Conservation (phyloP, 768 basidiomycete genomes). For the Suillus decipiens region DNA sequence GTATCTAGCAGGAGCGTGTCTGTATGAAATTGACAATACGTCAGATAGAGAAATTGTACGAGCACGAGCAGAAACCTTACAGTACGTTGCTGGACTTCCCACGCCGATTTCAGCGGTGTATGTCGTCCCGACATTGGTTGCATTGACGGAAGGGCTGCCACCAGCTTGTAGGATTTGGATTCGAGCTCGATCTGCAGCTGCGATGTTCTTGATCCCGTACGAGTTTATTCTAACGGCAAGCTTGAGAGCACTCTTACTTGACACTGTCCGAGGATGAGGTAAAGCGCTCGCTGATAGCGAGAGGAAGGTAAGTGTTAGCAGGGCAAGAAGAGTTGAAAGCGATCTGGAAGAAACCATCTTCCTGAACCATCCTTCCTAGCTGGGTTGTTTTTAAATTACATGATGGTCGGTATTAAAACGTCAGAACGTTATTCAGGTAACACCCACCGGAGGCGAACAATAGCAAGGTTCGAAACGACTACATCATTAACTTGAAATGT, state of each 20-base stretch:
- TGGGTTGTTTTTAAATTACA: not conserved
- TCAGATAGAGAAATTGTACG: not conserved
- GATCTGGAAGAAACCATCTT: conserved; percentile 13
- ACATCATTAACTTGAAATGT: too few species aligned
- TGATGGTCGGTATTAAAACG: too few species aligned
- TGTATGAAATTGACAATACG: not conserved
- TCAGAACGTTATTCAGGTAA: not conserved
- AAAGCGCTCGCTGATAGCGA: not conserved
- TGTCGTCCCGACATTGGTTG: conserved; percentile 16
- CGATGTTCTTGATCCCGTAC: not conserved
- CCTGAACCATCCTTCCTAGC: not conserved
- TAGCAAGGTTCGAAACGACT: not conserved
- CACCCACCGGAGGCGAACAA: not conserved
- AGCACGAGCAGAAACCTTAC: conserved; percentile 3
- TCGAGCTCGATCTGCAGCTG: conserved; percentile 8
- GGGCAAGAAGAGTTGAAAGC: not conserved
- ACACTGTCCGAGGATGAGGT: not conserved
- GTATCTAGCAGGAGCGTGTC: conserved; percentile 19
- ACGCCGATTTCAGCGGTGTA: conserved; percentile 19
- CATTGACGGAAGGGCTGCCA: conserved; percentile 9
- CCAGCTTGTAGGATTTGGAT: not conserved
- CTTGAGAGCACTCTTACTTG: conserved; percentile 2
- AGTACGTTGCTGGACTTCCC: conserved; percentile 16
- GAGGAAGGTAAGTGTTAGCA: conserved; percentile 5
- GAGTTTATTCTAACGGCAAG: conserved; percentile 9